Base-by-base conservation (phyloP, 1,139 yeast species). In the Protomyces gravidus region DNA sequence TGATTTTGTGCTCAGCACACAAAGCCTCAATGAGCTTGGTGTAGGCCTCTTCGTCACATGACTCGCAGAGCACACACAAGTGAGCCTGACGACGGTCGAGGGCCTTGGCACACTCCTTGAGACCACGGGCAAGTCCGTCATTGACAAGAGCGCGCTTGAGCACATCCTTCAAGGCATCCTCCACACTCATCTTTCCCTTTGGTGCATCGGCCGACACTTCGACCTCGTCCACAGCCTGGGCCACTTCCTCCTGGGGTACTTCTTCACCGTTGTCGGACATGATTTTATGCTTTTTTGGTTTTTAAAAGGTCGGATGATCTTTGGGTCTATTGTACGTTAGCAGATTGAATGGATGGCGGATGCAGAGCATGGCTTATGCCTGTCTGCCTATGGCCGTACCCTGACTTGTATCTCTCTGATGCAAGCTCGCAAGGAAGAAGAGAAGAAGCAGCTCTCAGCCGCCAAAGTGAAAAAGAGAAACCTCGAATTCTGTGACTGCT, bases 101-200 rank as follows among this genome's bases (percentile, higher is more conserved):
- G 78, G 97, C 97, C 88, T 92, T 92, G 76, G 97, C 88, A 71
- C 97, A 95, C 84, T 92, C 98, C 85, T 97, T 92, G 78, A 92
- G 86, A 84, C 99, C 99, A 84, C 99, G 92, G 78, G 97, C 98
- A 80, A 92, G 89, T 81, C 98, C 98, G 78, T 92, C 97, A 84
- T 89, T 95, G 76, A 90, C 89, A 77, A 94, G 85, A 71, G 99
- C 86, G 78, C 94, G 89, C 86, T 96, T 90, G 76, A 92, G 86
- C 76, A 92, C 98, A 76, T 89, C 95, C 83, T 90, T 89, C 78
- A 92, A 84, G 76, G 97, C 96, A 77, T 94, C 98, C 83, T 94
- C 98, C 72, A 92, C 86, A 77, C 97, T 83, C 81, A 92, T 85
- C 74, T 92, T 85, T 67, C 89, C 88, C 72, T 87, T 76, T 33